Conservation (phyloP, 495 filamentous ascomycete genomes). For the Lindgomyces ingoldianus region DNA sequence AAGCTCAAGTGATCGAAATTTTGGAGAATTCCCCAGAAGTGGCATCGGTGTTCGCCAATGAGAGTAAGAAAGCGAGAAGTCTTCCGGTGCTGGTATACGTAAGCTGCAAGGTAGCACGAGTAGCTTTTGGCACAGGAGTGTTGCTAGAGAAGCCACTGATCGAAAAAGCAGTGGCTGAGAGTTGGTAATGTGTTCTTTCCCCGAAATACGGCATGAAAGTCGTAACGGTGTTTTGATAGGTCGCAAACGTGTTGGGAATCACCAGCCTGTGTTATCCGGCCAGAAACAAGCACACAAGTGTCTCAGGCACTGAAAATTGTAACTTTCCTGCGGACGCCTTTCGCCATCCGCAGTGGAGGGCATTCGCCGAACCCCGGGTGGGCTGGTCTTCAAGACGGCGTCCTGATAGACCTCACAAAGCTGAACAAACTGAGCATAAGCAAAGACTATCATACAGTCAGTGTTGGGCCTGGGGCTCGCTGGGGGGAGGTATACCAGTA, state of each 20-base stretch:
- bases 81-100: no score
- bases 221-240: no score
- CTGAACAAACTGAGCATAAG: conserved; percentile 2
- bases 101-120: no score
- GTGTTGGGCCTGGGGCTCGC: conserved; percentile 14
- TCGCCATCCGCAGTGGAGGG: conserved; percentile 53
- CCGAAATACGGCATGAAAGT: no score
- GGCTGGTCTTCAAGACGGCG: conserved; percentile 47
- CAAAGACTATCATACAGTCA: not conserved
- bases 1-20: no score
- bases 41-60: no score
- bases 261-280: conserved; percentile 13
- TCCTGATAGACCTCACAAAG: conserved; percentile 50
- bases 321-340: conserved; percentile 40
- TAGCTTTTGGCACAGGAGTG: no score
- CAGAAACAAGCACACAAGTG: conserved; percentile 18
- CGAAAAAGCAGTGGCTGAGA: no score
- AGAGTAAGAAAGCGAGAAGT: no score
- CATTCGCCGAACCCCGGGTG: conserved; percentile 51
- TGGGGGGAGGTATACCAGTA: conserved; percentile 15
- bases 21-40: no score
- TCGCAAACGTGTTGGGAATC: conserved; percentile 22
- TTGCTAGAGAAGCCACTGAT: no score
- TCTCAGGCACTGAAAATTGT: conserved; percentile 35
- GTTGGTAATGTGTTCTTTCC: no score